Percentiles rank a stretch among this genome's conserved stretches.
Conservation (phyloP, 1,139 yeast species). For the Nakaseomyces kungkrabaensis region DNA sequence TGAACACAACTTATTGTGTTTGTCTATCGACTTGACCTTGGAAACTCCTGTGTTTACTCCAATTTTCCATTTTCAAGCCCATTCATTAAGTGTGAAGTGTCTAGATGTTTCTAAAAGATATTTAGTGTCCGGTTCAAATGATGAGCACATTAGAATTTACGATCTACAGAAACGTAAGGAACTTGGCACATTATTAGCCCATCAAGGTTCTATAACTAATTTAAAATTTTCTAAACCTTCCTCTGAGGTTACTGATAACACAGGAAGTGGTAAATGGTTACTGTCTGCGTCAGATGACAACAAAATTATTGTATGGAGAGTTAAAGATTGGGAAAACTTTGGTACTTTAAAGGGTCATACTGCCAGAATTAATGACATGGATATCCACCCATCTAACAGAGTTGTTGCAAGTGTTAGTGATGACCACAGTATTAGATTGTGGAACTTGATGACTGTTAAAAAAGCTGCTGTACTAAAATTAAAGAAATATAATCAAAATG, state of each 20-base stretch:
- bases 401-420: slow-evolving; percentile 83
- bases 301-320: slow-evolving; percentile 83
- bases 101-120: slow-evolving; percentile 77
- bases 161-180: slow-evolving; percentile 92
- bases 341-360: slow-evolving; percentile 82
- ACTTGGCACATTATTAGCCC: slow-evolving; percentile 80
- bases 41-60: slow-evolving; percentile 69
- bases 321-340: slow-evolving; percentile 92
- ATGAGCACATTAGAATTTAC: slow-evolving; percentile 88
- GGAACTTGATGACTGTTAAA: slow-evolving; percentile 97
- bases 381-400: slow-evolving; percentile 88
- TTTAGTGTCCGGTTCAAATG: slow-evolving; percentile 89
- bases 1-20: slow-evolving; percentile 83
- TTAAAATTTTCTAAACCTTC: slow-evolving; percentile 51
- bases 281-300: slow-evolving; percentile 90
- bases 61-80: slow-evolving; percentile 92
- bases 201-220: slow-evolving; percentile 78
- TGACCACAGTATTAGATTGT: slow-evolving; percentile 73
- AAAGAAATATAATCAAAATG: slow-evolving; percentile 59
- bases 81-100: slow-evolving; percentile 75
- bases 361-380: slow-evolving; percentile 67
- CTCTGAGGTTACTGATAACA: slow-evolving; percentile 14
- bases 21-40: slow-evolving; percentile 50
- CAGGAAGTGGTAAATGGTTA: slow-evolving; percentile 64
- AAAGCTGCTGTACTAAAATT: slow-evolving; percentile 80